Base-by-base conservation (phyloP, 2,329 filamentous ascomycete genomes). In the Penicillium psychrosexuale region DNA sequence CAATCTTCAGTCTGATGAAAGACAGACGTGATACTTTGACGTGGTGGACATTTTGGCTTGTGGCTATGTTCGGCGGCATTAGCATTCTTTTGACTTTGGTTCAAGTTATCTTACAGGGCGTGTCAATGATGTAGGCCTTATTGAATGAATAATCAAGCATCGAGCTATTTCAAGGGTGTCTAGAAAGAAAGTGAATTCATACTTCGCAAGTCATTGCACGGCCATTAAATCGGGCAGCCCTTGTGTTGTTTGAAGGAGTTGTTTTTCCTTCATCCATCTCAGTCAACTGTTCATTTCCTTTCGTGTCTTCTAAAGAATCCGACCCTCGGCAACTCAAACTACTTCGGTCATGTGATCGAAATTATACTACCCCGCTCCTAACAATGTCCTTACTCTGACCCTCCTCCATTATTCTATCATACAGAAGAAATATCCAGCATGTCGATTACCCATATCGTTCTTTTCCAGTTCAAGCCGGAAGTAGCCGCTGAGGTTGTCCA, bases 361-460 rank as follows among this genome's bases (percentile, higher is more conserved):
- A 1, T n/a, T 19, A 8, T 38, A 1, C 3, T 24, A 49, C 47
- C 47, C 47, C 46, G 46, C 46, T 22, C 19, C 8, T 24, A 40
- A 5, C 22, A 15, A 28, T 17, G 22, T 17, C 19, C 4, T 13
- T 45, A 13, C 30, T 12, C 28, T 31, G 17, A 31, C 13, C 1
- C 4, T 11, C 4, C 17, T 13, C 1, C 34, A 48, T 13, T 1
- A 13, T 39, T 6, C 28, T 37, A 37, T 39, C 7, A 5, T 2
- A 8, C 13, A 5, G 9, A 12, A 19, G 12, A 17, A 51, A n/a
- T 24, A 24, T 17, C 6, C 56, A 56, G n/a, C 3, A 88, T 88
- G 85, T 67, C 83, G 0, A 78, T 89, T 61, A 76, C 83, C n/a
- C 87, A 90, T 67, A 80, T 89, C 47, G 86, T 90, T 3, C 75